Evolutionary conservation across 306 rosid species (phyloP).

Genomic region (Rubus idaeus): DNA sequence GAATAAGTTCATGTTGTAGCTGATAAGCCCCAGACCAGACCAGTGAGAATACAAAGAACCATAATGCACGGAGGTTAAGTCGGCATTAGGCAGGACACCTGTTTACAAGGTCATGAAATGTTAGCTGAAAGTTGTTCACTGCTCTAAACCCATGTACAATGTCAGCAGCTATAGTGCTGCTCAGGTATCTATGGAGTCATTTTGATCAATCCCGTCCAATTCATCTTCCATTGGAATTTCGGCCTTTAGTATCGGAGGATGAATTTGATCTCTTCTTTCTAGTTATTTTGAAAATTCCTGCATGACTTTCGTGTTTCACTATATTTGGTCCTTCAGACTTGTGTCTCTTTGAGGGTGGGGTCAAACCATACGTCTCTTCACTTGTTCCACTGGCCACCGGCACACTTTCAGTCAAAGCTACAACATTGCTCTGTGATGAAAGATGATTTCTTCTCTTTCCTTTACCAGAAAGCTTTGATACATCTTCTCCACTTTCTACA

Average conservation of each 20-base stretch:
- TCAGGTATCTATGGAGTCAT: not conserved
- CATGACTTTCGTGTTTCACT: slow-evolving; percentile 46
- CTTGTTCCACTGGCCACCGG: slow-evolving; percentile 46
- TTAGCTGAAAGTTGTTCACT: slow-evolving; percentile 19
- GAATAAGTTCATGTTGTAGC: slow-evolving; percentile 26
- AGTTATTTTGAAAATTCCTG: slow-evolving; percentile 74
- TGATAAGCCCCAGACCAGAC: slow-evolving; percentile 5
- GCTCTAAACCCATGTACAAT: slow-evolving; percentile 30
- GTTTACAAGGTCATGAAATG: slow-evolving; percentile 9
- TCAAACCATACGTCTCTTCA: slow-evolving; percentile 53
- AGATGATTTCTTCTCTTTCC: slow-evolving; percentile 55
- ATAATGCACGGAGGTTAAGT: slow-evolving; percentile 30
- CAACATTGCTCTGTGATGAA: slow-evolving; percentile 49
- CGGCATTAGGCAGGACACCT: slow-evolving; percentile 27
- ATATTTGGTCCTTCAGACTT: slow-evolving; percentile 49
- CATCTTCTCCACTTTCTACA: slow-evolving; percentile 83
- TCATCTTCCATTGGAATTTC: slow-evolving; percentile 65
- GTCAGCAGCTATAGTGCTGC: slow-evolving; percentile 15
- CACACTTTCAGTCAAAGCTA: slow-evolving; percentile 39
- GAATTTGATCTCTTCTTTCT: slow-evolving; percentile 85
- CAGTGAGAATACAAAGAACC: slow-evolving; percentile 4
- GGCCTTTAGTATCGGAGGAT: slow-evolving; percentile 63
- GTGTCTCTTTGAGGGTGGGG: slow-evolving; percentile 56
- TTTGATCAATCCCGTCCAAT: slow-evolving; percentile 58
- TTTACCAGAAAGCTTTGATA: slow-evolving; percentile 49